Evolutionary conservation across 768 basidiomycete species (phyloP).

Genomic region (Porpolomopsis calyptriformis): DNA sequence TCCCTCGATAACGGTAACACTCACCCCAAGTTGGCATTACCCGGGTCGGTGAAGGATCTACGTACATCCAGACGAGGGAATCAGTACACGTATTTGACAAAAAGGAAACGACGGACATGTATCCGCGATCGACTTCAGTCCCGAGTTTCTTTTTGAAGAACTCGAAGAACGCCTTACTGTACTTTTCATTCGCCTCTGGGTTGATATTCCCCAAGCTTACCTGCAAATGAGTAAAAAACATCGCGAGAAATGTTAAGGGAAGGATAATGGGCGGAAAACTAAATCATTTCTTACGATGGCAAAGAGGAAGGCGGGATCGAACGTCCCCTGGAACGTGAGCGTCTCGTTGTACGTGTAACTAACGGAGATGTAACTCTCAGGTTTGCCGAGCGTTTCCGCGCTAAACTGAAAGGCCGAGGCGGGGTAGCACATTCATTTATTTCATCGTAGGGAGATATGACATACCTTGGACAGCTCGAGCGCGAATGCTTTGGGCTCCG

Average conservation of each 20-base stretch:
- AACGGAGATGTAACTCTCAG: constrained; percentile 43
- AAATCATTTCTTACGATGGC: constrained; percentile 46
- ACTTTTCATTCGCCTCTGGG: constrained; percentile 35
- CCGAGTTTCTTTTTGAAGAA: constrained; percentile 48
- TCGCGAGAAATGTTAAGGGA: no score
- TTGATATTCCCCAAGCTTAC: constrained; percentile 47
- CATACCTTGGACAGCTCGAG: constrained; percentile 49
- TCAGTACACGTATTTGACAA: not conserved
- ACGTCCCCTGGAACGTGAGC: constrained; percentile 49
- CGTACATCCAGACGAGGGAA: not conserved
- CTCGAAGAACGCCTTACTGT: constrained; percentile 44
- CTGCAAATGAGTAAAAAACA: constrained; percentile 22
- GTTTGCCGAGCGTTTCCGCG: constrained; percentile 44
- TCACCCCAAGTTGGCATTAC: constrained; percentile 37
- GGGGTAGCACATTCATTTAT: not conserved
- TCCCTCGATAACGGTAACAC: constrained; percentile 9
- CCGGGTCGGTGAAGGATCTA: constrained; percentile 44
- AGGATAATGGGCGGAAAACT: no score
- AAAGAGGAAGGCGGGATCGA: constrained; percentile 57
- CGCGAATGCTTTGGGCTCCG: constrained; percentile 31
- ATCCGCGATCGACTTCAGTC: constrained; percentile 41
- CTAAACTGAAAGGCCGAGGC: constrained; percentile 28
- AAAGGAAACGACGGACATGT: constrained; percentile 33
- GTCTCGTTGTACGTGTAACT: constrained; percentile 47
- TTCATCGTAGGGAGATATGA: not conserved